Evolutionary conservation across 2,329 filamentous ascomycete genomes (phyloP), one percentile per base, ranked within the genome.

Genomic region (Fusarium sp.): DNA sequence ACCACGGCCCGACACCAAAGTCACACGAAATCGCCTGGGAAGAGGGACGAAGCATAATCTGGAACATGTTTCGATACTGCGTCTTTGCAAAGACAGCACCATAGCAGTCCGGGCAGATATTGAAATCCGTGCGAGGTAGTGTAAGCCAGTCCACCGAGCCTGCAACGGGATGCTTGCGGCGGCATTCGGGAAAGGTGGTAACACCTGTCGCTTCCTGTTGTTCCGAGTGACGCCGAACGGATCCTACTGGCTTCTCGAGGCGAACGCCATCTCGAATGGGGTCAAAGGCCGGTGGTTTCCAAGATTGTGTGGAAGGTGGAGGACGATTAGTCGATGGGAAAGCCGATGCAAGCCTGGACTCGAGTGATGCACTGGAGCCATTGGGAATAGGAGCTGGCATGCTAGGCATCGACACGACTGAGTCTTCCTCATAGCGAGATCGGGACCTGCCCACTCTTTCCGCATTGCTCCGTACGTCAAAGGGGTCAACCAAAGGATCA

Each of bases 51-150:
- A 88, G 84, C 37, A 88, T 87, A 3, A 80, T 79, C 30, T 81
- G 77, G 73, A 97, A 93, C 34, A 89, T 83, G 18, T 87, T 84
- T 4, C 88, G 85, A 76, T 92, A 97, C 21, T 87, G 84, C 0
- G 92, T 92, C 25, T 87, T 83, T 16, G 85, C 85, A 71, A 95
- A 93, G 11, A 93, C 87, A 8, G 86, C 85, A 4, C 86, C 84
- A 77, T 92, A 93, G 80, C 95, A 98, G 14, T 87, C 88, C 0
- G 93, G 92, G 73, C 95, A 98, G 47, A 98, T 91, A 67, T 93
- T 89, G 72, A 98, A 92, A 14, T 89, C 86, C 65, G 90, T 87
- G 16, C 89, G 88, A 6, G 88, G 88, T 7, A 98, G 83, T 0
- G 91, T 94, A 66, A 94, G 89, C 93, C 94, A 98, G 74, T 96